phyloP scores from a whole-genome alignment of 2,329 filamentous ascomycete genomes.

The Claviceps purpurea region DNA sequence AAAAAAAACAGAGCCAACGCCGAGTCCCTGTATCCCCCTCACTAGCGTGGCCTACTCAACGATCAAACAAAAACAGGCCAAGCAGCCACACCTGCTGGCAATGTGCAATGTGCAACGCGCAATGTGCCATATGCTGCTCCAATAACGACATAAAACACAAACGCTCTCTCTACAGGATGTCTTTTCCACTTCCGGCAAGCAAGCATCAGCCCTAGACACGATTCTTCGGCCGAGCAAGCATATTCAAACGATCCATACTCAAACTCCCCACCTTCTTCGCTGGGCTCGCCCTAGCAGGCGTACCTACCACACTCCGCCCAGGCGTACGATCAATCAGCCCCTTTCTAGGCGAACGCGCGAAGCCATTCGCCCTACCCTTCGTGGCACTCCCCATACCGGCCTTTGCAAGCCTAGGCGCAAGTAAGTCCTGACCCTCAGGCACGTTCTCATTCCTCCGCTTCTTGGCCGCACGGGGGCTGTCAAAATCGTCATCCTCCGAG shows the following conservation, averaged over 20 bases:
- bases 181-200: background rate
- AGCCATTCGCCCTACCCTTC: conserved; percentile 26
- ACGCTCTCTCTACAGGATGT: conserved; percentile 3
- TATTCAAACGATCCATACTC: conserved; percentile 46
- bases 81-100: background rate
- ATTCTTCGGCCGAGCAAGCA: conserved; percentile 47
- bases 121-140: too few relatives aligned
- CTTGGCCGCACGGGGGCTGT: conserved; percentile 39
- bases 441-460: conserved; percentile 40
- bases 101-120: background rate
- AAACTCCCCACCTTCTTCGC: conserved; percentile 39
- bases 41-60: background rate
- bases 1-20: background rate
- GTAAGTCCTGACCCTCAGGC: conserved; percentile 37
- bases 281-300: conserved; percentile 25
- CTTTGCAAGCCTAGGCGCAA: conserved; percentile 33
- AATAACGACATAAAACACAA: background rate
- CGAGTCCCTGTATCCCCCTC: background rate
- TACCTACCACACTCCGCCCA: conserved; percentile 9
- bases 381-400: conserved; percentile 19
- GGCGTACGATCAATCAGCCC: conserved; percentile 9
- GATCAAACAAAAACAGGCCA: background rate
- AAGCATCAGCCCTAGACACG: conserved; percentile 25
- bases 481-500: conserved; percentile 42
- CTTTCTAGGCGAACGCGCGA: conserved; percentile 14